Evolutionary conservation across 2,329 filamentous ascomycete genomes (phyloP).

Genomic region (Epichloe sibirici): DNA sequence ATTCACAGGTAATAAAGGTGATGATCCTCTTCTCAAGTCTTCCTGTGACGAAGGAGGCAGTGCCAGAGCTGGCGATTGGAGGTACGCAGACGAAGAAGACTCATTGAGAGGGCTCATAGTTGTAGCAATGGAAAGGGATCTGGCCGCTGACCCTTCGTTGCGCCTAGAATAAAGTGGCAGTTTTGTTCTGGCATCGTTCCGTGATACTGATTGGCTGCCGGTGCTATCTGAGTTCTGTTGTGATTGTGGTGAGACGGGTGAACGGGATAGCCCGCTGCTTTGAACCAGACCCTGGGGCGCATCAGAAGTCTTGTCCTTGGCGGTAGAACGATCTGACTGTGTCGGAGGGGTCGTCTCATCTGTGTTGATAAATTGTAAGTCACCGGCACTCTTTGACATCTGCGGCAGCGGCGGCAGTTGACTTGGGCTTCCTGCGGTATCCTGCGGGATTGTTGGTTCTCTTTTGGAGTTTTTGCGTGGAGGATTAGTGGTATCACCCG

Average conservation of each 20-base stretch:
- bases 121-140: slow-evolving; percentile 18
- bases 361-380: no score
- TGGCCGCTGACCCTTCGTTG: not conserved
- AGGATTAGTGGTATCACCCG: not conserved
- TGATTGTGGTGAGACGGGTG: not conserved
- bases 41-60: slow-evolving; percentile 10
- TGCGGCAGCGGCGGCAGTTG: not conserved
- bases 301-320: not conserved
- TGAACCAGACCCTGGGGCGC: not conserved
- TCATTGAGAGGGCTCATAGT: slow-evolving; percentile 8
- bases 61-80: slow-evolving; percentile 2
- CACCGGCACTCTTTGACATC: not conserved
- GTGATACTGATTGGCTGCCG: not conserved
- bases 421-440: not conserved
- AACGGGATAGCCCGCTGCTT: no score
- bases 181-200: not conserved
- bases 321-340: not conserved
- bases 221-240: not conserved
- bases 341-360: not conserved
- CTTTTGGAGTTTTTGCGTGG: not conserved
- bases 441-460: not conserved
- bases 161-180: not conserved
- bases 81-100: slow-evolving; percentile 1
- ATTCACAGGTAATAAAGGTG: slow-evolving; percentile 32
- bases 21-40: slow-evolving; percentile 33